Evolutionary conservation across 139 green algal species (phyloP).

Genomic region (Bryopsis sp.): DNA sequence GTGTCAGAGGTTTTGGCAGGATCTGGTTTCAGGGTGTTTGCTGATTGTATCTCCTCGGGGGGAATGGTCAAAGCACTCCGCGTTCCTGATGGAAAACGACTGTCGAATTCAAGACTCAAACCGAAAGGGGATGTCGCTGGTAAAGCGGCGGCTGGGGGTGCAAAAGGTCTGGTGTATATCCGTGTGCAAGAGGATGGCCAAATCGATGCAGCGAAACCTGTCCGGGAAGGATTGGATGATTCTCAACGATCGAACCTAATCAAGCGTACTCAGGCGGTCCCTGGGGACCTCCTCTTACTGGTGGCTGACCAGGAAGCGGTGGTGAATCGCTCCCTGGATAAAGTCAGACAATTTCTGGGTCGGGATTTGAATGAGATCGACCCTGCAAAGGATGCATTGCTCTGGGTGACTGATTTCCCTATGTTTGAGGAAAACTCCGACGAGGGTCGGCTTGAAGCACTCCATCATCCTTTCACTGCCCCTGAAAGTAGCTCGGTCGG

Average conservation of each 20-base stretch:
- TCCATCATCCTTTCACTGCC: slow-evolving; percentile 98
- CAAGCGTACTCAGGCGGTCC: slow-evolving; percentile 1
- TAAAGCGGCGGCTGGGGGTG: slow-evolving; percentile 33
- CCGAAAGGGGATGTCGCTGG: slow-evolving; percentile 53
- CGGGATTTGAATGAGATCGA: slow-evolving; percentile 40
- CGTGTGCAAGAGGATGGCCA: slow-evolving; percentile 53
- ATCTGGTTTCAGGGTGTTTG: slow-evolving; percentile 76
- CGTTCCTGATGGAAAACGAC: slow-evolving; percentile 64
- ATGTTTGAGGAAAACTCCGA: slow-evolving; percentile 95
- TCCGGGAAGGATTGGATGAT: slow-evolving; percentile 63
- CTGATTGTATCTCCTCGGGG: slow-evolving; percentile 46
- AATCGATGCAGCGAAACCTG: slow-evolving; percentile 67
- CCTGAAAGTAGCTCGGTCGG: slow-evolving; percentile 46
- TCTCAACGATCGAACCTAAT: slow-evolving; percentile 35
- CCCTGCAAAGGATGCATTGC: slow-evolving; percentile 51
- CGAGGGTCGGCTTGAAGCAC: slow-evolving; percentile 52
- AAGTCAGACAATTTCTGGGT: slow-evolving; percentile 76
- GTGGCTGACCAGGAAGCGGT: slow-evolving; percentile 54
- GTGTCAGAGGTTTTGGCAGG: slow-evolving; percentile 43
- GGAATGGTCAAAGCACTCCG: slow-evolving; percentile 76
- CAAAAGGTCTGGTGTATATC: slow-evolving; percentile 57
- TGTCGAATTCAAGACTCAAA: slow-evolving; percentile 79
- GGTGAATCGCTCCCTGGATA: slow-evolving; percentile 72
- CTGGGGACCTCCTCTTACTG: slow-evolving; percentile 79
- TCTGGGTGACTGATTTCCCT: slow-evolving; percentile 96